phyloP scores from a whole-genome alignment of 495 filamentous ascomycete genomes.

The Pyronema domesticum region DNA sequence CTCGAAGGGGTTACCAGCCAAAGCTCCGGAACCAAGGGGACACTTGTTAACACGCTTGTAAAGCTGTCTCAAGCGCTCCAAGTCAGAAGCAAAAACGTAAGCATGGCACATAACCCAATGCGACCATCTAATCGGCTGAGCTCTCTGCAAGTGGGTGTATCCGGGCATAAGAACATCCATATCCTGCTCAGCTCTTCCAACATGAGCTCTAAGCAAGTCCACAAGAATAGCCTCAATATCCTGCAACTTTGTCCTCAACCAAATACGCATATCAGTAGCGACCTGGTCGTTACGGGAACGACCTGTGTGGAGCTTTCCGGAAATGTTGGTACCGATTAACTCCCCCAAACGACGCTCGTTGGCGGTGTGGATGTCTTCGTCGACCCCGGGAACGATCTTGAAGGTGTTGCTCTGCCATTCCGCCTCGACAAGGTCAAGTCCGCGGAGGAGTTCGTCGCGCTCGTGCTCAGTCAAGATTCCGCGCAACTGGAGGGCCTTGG shows the following conservation, averaged over 20 bases:
- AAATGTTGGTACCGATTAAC: slow-evolving; percentile 70
- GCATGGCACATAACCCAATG: slow-evolving; percentile 77
- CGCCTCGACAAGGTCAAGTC: slow-evolving; percentile 49
- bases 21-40: slow-evolving; percentile 68
- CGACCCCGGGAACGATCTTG: slow-evolving; percentile 40
- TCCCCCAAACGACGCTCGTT: slow-evolving; percentile 84
- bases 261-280: slow-evolving; percentile 82
- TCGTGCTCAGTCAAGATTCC: slow-evolving; percentile 60
- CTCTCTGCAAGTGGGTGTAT: slow-evolving; percentile 86
- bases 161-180: slow-evolving; percentile 50
- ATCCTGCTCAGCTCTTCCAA: slow-evolving; percentile 58
- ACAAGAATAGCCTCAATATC: slow-evolving; percentile 50
- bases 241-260: slow-evolving; percentile 63
- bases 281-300: slow-evolving; percentile 88
- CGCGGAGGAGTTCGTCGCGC: slow-evolving; percentile 57
- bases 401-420: slow-evolving; percentile 56
- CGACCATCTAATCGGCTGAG: slow-evolving; percentile 74
- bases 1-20: slow-evolving; percentile 81
- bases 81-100: slow-evolving; percentile 54
- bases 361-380: slow-evolving; percentile 75
- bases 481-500: slow-evolving; percentile 60
- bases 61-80: slow-evolving; percentile 62
- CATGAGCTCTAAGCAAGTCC: slow-evolving; percentile 53
- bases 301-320: slow-evolving; percentile 85
- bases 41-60: slow-evolving; percentile 55